Evolutionary conservation across 768 basidiomycete species (phyloP), one percentile per base, ranked within the genome.

Genomic region (Mycena floridula): DNA sequence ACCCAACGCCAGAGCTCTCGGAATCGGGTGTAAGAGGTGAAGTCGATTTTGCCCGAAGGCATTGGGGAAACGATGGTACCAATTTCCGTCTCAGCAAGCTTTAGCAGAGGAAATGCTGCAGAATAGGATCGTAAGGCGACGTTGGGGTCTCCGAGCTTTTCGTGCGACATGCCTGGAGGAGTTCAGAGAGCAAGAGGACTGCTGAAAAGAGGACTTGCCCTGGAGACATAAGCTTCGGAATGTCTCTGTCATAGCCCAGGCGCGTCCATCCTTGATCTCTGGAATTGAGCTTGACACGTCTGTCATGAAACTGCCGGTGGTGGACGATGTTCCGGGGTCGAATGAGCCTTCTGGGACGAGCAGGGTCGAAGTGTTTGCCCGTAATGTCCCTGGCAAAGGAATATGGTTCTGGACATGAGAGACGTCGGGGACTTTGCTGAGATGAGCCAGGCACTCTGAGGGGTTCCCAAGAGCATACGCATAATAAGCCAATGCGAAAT

Each of bases 1-100:
- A 78, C 70, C 87, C 89, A 93, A 40, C 91, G 73, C 76, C 89
- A 92, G 8, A 94, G 70, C 54, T 97, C 93, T 6, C 85, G 83
- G 44, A 86, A 81, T 37, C 74, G 74, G 3, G 66, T 58, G 53
- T 91, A 91, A 4, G 81, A 70, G 2, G 74, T 64, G 36, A 71
- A 72, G 44, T 70, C 71, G n/a, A 66, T 55, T 49, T 62, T 69
- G 5, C 66, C 65, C 24, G 57, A 46, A 42, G 57, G 41, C 12
- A 62, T 51, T 45, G 50, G 40, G 53, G 56, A 22, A 56, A 59
- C 30, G 62, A 44, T 26, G 53, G 60, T 46, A 15, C 67, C 65
- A 25, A 80, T 71, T 46, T 79, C 77, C 26, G 67, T 60, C 40
- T 71, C 68, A 27, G 77, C 60, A 22, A 67, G 55, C 3, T 66